Evolutionary conservation across 192 early-diverging fungal genomes (phyloP), one percentile per base, ranked within the genome.

Genomic region (Paraglomus occultum): DNA sequence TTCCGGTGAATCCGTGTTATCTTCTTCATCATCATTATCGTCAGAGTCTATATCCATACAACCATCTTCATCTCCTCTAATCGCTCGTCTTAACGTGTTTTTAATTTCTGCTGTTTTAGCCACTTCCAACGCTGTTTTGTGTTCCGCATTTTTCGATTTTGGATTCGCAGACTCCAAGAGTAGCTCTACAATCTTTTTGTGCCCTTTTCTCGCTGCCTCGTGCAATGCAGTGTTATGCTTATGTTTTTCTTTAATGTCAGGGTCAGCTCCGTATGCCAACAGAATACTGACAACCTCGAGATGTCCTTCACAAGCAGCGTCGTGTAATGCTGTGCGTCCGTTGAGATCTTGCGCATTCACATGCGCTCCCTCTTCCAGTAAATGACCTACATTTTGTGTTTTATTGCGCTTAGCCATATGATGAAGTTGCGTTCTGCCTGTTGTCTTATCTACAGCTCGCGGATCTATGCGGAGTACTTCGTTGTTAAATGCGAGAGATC

Each of bases 371-470:
- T 81, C 78, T 51, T 73, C 85, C 44, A 76, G 80, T n/a, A 85
- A 70, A 0, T 83, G 55, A 4, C 72, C 65, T 40, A 85, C 66
- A 0, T 83, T 80, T 18, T 81, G 71, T 3, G 64, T 64, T 14
- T 75, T 77, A 2, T 88, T 88, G 15, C 81, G 76, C 3, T 89
- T 78, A 22, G 88, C 79, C 15, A 88, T 83, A 71, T 88, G 78
- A 68, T 91, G 90, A 15, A 91, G 50, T 6, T 87, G 87, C 8
- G 86, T 89, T 73, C 84, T 81, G 5, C 87, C 87, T 38, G 88
- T 88, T 15, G 76, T 75, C 8, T 84, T 82, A 61, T 91, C 90
- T 45, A 79, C 81, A 50, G 69, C 77, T 12, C 73, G 55, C 48
- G 78, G 81, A 54, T 86, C 84, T 8, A 84, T 71, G 44, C 78